Base-by-base conservation (phyloP, 441 rosid genomes). In the Populus hybrid region DNA sequence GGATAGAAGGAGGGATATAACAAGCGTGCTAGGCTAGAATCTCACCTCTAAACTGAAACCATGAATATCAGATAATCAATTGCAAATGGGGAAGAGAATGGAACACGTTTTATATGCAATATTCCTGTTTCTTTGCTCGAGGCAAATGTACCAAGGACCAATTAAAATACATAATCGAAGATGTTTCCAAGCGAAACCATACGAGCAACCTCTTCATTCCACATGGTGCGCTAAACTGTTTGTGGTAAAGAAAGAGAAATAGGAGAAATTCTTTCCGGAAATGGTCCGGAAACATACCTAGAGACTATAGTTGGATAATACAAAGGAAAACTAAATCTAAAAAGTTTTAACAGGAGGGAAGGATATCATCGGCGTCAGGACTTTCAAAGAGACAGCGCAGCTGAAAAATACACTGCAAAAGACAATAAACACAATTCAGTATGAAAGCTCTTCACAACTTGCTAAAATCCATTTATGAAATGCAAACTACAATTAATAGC, bases 351-450 rank as follows among this genome's bases (percentile, higher is more conserved):
- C 32, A 30, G 32, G 32, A 3, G 32, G 32, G 32, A 30, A 30
- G 32, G 16, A 72, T 1, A 32, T 5, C 18, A 67, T 18, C 18
- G 7, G 67, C 35, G 38, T 26, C 26, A 2, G 14, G 34, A 46
- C 64, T 72, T 40, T 26, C 5, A 11, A 26, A 26, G 42, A 2
- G 3, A 32, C 23, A 16, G 73, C 28, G 28, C 66, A 36, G 26
- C 76, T 24, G 7, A 26, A 73, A 76, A 9, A 73, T 61, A 32
- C 61, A 46, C 79, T 83, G 83, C 78, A 78, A 57, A 69, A 36
- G 71, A 75, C 68, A 75, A 78, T 12, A 68, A 32, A 46, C 72
- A 61, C 9, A 0, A 42, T 67, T 72, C 57, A 35, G 79, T 16
- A 67, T 53, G n/a, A 53, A 18, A 53, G 61, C 61, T 53, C n/a